Percentiles rank a stretch among this genome's conserved stretches.
These are phyloP conservation scores for Ophiorrhiza pumila DNA, from an alignment of 257 asterid genomes.

Conservation along the genomic window DNA sequence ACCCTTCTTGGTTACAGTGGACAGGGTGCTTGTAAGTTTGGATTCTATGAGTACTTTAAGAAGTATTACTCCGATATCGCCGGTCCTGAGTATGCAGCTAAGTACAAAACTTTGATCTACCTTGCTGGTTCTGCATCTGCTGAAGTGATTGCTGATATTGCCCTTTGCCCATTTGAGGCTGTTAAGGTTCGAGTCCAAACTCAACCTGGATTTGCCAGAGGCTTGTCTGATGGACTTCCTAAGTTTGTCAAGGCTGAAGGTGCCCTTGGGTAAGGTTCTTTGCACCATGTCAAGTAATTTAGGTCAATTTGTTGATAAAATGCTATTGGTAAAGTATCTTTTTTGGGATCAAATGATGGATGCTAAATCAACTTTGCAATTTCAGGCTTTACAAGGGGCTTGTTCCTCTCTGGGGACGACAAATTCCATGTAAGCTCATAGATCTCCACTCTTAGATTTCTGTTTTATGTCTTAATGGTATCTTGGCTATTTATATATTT, in stretches of 20 bases:
- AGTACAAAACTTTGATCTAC: conserved; percentile 74
- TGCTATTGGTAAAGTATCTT: neutral
- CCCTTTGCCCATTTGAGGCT: conserved; percentile 86
- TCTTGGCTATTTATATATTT: neutral
- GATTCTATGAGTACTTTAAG: conserved; percentile 75
- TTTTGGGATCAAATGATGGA: neutral
- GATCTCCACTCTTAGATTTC: neutral
- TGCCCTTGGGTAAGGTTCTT: conserved; percentile 47
- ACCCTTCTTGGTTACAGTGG: conserved; percentile 83
- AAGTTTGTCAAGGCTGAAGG: conserved; percentile 66
- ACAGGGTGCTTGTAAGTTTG: conserved; percentile 77
- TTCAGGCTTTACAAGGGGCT: conserved; percentile 77
- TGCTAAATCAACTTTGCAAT: neutral
- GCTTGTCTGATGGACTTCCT: conserved; percentile 81
- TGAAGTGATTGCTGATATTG: conserved; percentile 70
- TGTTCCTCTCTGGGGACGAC: conserved; percentile 91
- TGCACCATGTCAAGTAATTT: neutral
- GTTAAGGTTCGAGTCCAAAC: conserved; percentile 87
- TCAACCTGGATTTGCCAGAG: conserved; percentile 78
- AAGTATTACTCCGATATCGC: conserved; percentile 73
- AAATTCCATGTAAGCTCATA: conserved; percentile 73
- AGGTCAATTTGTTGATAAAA: neutral
- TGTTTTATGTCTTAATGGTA: neutral
- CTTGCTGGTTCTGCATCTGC: conserved; percentile 92
- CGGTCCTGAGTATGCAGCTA: conserved; percentile 69